phyloP scores from a whole-genome alignment of 2,329 filamentous ascomycete genomes.

The Trichocomaceae sp. region DNA sequence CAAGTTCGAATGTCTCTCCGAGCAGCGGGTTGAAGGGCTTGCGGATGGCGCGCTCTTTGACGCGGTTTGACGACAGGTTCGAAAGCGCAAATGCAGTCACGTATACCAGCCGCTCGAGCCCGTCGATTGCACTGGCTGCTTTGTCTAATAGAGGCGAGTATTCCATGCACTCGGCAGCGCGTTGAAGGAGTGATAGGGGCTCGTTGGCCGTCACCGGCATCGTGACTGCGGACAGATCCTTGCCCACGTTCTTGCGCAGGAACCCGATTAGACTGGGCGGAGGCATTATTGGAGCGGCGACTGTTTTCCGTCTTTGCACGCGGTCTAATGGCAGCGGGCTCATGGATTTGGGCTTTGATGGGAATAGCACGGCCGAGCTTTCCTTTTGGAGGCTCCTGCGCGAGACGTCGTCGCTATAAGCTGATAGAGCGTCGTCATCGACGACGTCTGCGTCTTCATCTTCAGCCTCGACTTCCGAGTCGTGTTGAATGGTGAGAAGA shows the following conservation, averaged over 20 bases:
- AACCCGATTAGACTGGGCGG: conserved; percentile 92
- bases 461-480: conserved; percentile 64
- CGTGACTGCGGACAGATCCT: conserved; percentile 90
- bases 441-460: conserved; percentile 44
- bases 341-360: conserved; percentile 67
- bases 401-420: conserved; percentile 53
- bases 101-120: conserved; percentile 69
- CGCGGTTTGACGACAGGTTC: conserved; percentile 70
- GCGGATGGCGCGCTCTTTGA: conserved; percentile 84
- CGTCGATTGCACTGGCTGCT: conserved; percentile 52
- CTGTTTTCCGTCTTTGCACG: conserved; percentile 61
- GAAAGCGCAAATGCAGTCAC: conserved; percentile 88
- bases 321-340: conserved; percentile 65
- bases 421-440: conserved; percentile 55
- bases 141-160: conserved; percentile 79
- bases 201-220: conserved; percentile 98
- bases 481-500: conserved; percentile 67
- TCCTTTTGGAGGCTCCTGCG: conserved; percentile 29
- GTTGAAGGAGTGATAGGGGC: conserved; percentile 78
- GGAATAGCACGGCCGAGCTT: conserved; percentile 55
- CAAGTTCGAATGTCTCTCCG: conserved; percentile 89
- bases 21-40: conserved; percentile 98
- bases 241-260: conserved; percentile 93
- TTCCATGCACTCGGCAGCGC: conserved; percentile 82
- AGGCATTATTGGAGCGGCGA: conserved; percentile 66